Evolutionary conservation across 1,284 basidiomycete genomes (phyloP).

Genomic region (Leccinum pallidistipes): DNA sequence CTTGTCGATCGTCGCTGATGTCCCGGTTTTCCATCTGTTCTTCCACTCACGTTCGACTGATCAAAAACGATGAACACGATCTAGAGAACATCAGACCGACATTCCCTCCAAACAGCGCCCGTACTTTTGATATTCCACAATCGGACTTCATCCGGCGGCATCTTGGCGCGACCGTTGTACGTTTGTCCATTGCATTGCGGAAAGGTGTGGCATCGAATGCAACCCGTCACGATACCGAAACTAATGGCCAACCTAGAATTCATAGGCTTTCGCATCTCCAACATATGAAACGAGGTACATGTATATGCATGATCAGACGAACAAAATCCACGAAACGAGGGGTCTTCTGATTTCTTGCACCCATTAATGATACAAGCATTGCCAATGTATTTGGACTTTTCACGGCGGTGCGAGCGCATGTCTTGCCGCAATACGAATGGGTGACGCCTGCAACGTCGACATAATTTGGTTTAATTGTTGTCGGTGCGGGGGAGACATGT

Average conservation of each 20-base stretch:
- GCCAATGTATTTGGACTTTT: constrained; percentile 26
- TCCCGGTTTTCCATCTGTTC: constrained; percentile 48
- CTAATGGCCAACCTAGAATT: constrained; percentile 49
- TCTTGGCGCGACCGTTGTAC: constrained; percentile 26
- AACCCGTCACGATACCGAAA: constrained; percentile 45
- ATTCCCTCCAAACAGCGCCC: constrained; percentile 37
- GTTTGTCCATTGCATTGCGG: constrained; percentile 36
- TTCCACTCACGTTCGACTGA: constrained; percentile 41
- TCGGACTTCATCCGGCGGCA: constrained; percentile 26
- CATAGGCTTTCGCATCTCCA: constrained; percentile 12
- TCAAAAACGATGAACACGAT: constrained; percentile 18
- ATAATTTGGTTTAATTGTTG: constrained; percentile 53
- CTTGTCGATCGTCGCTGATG: constrained; percentile 47
- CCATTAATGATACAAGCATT: constrained; percentile 43
- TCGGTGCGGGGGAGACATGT: constrained; percentile 11
- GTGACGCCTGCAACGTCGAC: constrained; percentile 51
- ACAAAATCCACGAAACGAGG: constrained; percentile 52
- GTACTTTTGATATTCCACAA: constrained; percentile 34
- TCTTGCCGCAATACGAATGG: constrained; percentile 61
- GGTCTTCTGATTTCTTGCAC: constrained; percentile 49
- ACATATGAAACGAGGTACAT: constrained; percentile 20
- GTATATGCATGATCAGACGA: constrained; percentile 56
- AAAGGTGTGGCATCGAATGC: constrained; percentile 45
- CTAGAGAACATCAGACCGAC: constrained; percentile 23
- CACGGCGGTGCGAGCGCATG: constrained; percentile 46